A percentile compares a stretch with the other conserved stretches of the same genome.
phyloP scores from a whole-genome alignment of 768 basidiomycete species.

The Polyporus arcularius region DNA sequence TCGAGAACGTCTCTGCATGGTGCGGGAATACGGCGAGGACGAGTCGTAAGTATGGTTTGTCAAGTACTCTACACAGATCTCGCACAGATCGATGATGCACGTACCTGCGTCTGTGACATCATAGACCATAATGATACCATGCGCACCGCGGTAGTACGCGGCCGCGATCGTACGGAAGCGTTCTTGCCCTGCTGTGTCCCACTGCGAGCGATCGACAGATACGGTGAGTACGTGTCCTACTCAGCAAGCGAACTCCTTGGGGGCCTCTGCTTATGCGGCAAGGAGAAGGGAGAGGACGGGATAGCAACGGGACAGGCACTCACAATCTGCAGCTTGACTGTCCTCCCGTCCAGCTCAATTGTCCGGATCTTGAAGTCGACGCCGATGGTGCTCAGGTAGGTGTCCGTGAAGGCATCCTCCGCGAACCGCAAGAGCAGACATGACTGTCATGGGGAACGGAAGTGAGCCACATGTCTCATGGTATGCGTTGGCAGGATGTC shows the following conservation, averaged over 20 bases:
- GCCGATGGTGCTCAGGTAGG: conserved; percentile 96
- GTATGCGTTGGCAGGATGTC: conserved; percentile 7
- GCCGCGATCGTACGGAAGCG: conserved; percentile 98
- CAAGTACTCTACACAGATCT: neutral
- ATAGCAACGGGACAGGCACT: conserved; percentile 33
- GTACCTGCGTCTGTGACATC: conserved; percentile 93
- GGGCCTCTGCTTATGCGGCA: too few relatives aligned
- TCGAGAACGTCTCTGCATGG: conserved; percentile 81
- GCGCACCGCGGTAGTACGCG: conserved; percentile 98
- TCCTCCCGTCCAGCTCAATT: conserved; percentile 98
- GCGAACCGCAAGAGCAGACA: conserved; percentile 89
- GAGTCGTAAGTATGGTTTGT: neutral
- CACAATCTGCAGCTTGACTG: conserved; percentile 97
- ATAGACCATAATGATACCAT: conserved; percentile 99
- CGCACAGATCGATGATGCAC: conserved; percentile 17
- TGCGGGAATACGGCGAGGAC: neutral
- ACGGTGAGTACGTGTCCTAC: too few relatives aligned
- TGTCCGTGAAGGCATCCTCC: conserved; percentile 97
- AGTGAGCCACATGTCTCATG: neutral
- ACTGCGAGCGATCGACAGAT: conserved; percentile 46
- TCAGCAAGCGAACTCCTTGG: too few relatives aligned
- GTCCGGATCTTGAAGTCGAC: conserved; percentile 99
- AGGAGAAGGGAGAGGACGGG: neutral
- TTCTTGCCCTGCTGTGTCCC: conserved; percentile 99
- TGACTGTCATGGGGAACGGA: conserved; percentile 58